Evolutionary conservation across 75 land plant species (phyloP).

Genomic region (Ceratopteris richardii): DNA sequence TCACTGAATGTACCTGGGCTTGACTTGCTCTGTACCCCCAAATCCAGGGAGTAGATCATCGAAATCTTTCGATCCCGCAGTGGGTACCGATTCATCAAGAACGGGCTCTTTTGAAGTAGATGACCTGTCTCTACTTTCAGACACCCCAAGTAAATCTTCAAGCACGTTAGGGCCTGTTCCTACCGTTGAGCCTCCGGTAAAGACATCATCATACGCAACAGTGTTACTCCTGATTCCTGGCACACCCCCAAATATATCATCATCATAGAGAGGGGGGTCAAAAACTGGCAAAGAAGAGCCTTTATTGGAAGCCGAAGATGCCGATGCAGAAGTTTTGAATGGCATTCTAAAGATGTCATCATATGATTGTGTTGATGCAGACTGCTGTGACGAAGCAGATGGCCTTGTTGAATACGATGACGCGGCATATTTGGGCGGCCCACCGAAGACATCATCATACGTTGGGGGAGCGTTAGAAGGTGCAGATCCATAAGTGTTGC

Average conservation of each 20-base stretch:
- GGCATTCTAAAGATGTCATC: slow-evolving; percentile 12
- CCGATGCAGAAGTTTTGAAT: neutral
- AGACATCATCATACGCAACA: slow-evolving; percentile 45
- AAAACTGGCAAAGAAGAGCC: slow-evolving; percentile 32
- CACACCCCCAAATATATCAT: slow-evolving; percentile 52
- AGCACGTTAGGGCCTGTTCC: slow-evolving; percentile 12
- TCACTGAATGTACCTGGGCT: slow-evolving; percentile 21
- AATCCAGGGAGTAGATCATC: slow-evolving; percentile 86
- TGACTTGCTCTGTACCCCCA: slow-evolving; percentile 33
- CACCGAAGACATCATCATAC: slow-evolving; percentile 26
- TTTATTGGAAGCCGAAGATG: slow-evolving; percentile 6
- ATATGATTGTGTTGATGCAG: neutral
- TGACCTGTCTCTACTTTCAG: slow-evolving; percentile 9
- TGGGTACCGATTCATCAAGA: slow-evolving; percentile 5
- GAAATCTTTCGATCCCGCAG: slow-evolving; percentile 15
- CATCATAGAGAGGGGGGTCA: slow-evolving; percentile 57
- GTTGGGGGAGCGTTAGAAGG: neutral
- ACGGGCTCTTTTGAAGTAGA: neutral
- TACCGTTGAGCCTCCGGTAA: slow-evolving; percentile 12
- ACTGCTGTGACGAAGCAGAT: neutral
- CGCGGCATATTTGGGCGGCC: slow-evolving; percentile 10
- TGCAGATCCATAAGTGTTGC: neutral
- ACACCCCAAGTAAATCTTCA: slow-evolving; percentile 53
- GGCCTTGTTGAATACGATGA: neutral
- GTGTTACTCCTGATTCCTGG: slow-evolving; percentile 26